Conservation (phyloP, 2,329 filamentous ascomycete genomes). For the Colletotrichum sp. region DNA sequence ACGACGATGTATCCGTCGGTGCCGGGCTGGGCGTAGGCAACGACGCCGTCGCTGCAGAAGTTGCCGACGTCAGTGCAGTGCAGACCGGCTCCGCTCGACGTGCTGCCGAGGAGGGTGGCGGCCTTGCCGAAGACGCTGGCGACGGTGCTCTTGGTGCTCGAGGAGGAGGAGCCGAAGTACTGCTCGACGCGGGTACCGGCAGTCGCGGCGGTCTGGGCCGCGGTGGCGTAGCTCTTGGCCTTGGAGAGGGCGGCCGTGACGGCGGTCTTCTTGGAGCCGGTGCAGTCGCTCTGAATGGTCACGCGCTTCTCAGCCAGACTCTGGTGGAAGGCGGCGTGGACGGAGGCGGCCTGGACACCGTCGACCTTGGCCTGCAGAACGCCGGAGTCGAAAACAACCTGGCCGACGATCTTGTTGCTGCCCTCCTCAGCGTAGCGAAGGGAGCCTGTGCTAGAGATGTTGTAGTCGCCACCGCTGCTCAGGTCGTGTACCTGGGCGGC, state of each 20-base stretch:
- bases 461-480: slow-evolving; percentile 50
- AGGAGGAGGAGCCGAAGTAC: slow-evolving; percentile 61
- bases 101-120: slow-evolving; percentile 49
- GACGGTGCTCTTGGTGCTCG: slow-evolving; percentile 46
- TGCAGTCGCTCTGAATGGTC: slow-evolving; percentile 1
- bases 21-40: slow-evolving; percentile 66
- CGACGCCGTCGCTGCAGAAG: slow-evolving; percentile 52
- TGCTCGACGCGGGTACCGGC: slow-evolving; percentile 49
- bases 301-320: slow-evolving; percentile 49
- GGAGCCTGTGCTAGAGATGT: slow-evolving; percentile 55
- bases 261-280: slow-evolving; percentile 26
- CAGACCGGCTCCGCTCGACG: slow-evolving; percentile 46
- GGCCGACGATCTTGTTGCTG: slow-evolving; percentile 53
- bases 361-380: slow-evolving; percentile 60
- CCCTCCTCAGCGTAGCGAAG: slow-evolving; percentile 55
- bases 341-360: slow-evolving; percentile 52
- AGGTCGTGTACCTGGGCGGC: slow-evolving; percentile 55
- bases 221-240: slow-evolving; percentile 53
- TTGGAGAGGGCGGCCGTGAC: slow-evolving; percentile 52
- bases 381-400: slow-evolving; percentile 59
- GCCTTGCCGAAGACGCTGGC: slow-evolving; percentile 50
- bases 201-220: slow-evolving; percentile 47
- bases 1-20: slow-evolving; percentile 60
- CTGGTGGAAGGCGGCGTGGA: slow-evolving; percentile 49
- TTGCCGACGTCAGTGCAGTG: slow-evolving; percentile 55